Conservation (phyloP, 202 grass and related monocot species). For the Dendrocalamus latiflorus region DNA sequence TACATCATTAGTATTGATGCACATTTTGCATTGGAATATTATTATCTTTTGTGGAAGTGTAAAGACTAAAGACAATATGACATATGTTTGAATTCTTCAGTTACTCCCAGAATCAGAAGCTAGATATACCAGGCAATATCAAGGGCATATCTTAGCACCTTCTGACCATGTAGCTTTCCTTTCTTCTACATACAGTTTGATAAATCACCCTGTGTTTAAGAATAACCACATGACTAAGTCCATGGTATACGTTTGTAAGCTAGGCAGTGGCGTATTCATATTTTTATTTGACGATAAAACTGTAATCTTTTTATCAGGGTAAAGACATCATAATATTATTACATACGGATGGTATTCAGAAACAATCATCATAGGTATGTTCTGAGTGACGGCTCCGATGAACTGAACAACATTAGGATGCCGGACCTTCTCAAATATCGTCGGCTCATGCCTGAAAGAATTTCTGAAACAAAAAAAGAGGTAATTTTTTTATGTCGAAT, state of each 20-base stretch:
- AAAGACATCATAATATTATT: neutral
- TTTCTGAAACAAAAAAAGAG: conserved; percentile 50
- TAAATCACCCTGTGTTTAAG: conserved; percentile 59
- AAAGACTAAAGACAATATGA: neutral
- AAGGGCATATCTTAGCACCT: conserved; percentile 84
- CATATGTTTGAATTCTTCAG: neutral
- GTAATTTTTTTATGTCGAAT: neutral
- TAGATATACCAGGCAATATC: conserved; percentile 79
- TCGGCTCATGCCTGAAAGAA: conserved; percentile 82
- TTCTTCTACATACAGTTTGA: conserved; percentile 78
- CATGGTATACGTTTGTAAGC: neutral
- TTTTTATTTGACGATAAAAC: neutral
- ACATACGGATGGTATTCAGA: conserved; percentile 70
- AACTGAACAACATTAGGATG: conserved; percentile 97
- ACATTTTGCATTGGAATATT: neutral
- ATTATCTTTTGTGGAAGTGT: neutral
- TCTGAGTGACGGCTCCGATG: conserved; percentile 84
- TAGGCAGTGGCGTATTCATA: neutral
- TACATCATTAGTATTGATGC: neutral
- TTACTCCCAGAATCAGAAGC: neutral
- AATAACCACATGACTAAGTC: neutral
- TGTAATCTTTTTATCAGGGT: neutral
- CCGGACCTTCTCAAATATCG: conserved; percentile 76
- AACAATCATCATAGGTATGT: too few species aligned
- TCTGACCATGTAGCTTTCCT: conserved; percentile 65